Conservation (phyloP, 306 rosid species). For the Prunus mume region DNA sequence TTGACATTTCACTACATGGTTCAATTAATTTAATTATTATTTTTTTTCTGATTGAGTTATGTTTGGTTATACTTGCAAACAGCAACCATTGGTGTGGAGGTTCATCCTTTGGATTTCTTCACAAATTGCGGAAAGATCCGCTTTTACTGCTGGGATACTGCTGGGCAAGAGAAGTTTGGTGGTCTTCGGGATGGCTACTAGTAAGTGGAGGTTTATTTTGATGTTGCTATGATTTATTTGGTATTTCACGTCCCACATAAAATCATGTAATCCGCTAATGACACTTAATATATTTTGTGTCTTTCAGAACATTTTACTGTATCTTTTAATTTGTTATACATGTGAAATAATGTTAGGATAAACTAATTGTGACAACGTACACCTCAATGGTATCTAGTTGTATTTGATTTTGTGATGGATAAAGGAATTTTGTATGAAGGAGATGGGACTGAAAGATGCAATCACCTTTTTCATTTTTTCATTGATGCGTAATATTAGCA, state of each 20-base stretch:
- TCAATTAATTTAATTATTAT: neutral
- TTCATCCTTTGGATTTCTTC: slow-evolving; percentile 72
- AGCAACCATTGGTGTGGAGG: slow-evolving; percentile 86
- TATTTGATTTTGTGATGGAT: neutral
- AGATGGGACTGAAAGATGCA: neutral
- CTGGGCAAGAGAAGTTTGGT: slow-evolving; percentile 81
- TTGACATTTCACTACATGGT: neutral
- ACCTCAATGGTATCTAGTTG: too few species aligned
- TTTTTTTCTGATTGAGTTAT: neutral
- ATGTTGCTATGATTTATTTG: neutral
- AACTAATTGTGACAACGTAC: too few species aligned
- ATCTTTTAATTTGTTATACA: neutral
- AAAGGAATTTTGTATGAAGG: neutral
- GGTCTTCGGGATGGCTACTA: slow-evolving; percentile 83
- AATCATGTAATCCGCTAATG: neutral
- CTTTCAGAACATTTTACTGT: neutral
- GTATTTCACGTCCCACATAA: neutral
- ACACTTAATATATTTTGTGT: too few species aligned
- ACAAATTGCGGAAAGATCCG: slow-evolving; percentile 67
- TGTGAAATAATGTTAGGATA: too few species aligned
- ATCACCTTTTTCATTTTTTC: neutral
- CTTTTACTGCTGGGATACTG: slow-evolving; percentile 85
- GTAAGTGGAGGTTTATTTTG: slow-evolving; percentile 36
- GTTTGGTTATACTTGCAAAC: neutral
- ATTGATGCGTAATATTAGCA: neutral